Percentiles rank a stretch among this genome's conserved stretches.
phyloP scores from a whole-genome alignment of 2,329 filamentous ascomycete genomes.

The Amylocarpus encephaloides region DNA sequence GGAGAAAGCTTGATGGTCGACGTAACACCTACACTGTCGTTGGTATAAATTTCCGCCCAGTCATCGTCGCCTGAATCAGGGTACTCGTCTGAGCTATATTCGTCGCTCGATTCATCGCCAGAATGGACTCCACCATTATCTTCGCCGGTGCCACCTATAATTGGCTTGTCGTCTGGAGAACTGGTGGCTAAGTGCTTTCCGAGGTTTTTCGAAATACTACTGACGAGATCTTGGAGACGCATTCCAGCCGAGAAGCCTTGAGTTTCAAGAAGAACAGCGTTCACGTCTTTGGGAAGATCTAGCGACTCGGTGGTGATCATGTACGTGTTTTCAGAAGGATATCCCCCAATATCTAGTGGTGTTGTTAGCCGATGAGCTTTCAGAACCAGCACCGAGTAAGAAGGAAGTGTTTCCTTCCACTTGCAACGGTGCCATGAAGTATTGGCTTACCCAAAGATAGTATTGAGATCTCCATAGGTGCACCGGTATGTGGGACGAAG shows the following conservation, averaged over 20 bases:
- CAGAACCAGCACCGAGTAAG: not conserved
- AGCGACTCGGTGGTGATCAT: slow-evolving; percentile 48
- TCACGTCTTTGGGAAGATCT: slow-evolving; percentile 37
- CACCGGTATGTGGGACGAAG: slow-evolving; percentile 35
- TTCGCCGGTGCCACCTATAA: slow-evolving; percentile 33
- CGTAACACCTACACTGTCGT: not conserved
- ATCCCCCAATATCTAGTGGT: slow-evolving; percentile 48
- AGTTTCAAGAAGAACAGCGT: slow-evolving; percentile 29
- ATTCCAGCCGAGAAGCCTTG: slow-evolving; percentile 18
- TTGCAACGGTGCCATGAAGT: too few relatives aligned
- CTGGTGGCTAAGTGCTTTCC: slow-evolving; percentile 17
- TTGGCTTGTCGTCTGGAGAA: slow-evolving; percentile 12
- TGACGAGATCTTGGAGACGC: slow-evolving; percentile 22
- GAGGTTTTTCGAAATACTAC: slow-evolving; percentile 22
- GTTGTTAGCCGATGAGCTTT: slow-evolving; percentile 9
- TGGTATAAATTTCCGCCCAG: slow-evolving; percentile 11
- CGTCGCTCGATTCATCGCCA: slow-evolving; percentile 4
- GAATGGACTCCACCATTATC: slow-evolving; percentile 17
- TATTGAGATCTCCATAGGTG: slow-evolving; percentile 24
- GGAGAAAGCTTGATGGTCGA: slow-evolving; percentile 9
- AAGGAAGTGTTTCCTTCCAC: too few relatives aligned
- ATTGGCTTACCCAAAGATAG: slow-evolving; percentile 20
- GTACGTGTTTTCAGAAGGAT: slow-evolving; percentile 40
- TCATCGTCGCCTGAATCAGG: slow-evolving; percentile 14
- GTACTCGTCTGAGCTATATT: slow-evolving; percentile 17